Evolutionary conservation across 257 asterid species (phyloP), one percentile per base, ranked within the genome.

Genomic region (Knoxia roxburghii): DNA sequence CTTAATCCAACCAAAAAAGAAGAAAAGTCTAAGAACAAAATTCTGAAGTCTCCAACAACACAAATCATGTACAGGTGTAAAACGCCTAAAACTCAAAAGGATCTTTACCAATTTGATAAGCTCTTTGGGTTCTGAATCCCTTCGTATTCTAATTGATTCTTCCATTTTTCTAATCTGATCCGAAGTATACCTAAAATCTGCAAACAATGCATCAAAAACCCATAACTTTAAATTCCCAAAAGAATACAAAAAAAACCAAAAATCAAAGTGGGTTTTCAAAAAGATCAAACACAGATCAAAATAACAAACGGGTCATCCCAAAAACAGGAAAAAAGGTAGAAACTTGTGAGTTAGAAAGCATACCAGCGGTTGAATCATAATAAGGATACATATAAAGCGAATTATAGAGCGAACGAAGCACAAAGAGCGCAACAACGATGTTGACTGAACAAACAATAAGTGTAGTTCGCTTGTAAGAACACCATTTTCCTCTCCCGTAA

Each of bases 131-230:
- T 90, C 89, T 48, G 86, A 84, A 73, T 83, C 91, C 77, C 68
- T 85, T 61, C 95, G 83, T 73, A 94, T 78, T 72, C 74, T 83
- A 79, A 82, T 84, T 6, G 97, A 83, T 80, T 90, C 97, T 77
- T 85, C 93, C 95, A 87, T 88, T 81, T 72, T 88, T 80, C 80
- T 83, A 72, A 84, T 82, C 87, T 94, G 96, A 72, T 81, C 87
- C 20, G 81, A 70, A 9, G 86, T 85, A 81, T 94, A 88, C 77
- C 72, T 85, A 82, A 77, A 83, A 55, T 85, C 97, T 93, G 84
- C 43, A 56, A 70, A 71, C 52, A 50, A 37, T 27, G 41, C 51
- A 67, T 24, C 58, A 29, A 26, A 57, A 45, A 13, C 63, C 67
- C 60, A 54, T 43, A n/a, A 58, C 30, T 23, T 51, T 0, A 59